Evolutionary conservation across 345 rosid genomes (phyloP), one percentile per base, ranked within the genome.

Genomic region (Clausena lansium): DNA sequence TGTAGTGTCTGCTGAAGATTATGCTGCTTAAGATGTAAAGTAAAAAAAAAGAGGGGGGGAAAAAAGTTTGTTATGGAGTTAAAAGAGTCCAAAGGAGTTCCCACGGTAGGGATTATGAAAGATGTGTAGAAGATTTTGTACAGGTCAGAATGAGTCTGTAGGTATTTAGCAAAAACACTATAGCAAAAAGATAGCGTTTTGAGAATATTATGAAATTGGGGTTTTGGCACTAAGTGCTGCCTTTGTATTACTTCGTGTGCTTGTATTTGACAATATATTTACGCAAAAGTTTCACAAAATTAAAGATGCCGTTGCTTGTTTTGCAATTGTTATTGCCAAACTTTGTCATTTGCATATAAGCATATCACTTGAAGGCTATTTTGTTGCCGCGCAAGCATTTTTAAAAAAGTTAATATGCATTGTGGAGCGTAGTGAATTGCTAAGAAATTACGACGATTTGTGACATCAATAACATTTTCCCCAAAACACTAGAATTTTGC

Each of bases 41-140:
- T 83, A 71, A 74, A 60, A 78, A 27, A 78, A 2, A 30, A 2
- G 32, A 30, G 2, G 2, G 2, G 32, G 2, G 2, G 2, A 2
- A 30, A 30, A 30, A 25, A 69, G 80, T 52, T 65, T 11, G 70
- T 32, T 66, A 82, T 77, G 70, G 77, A 67, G 75, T 62, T 52
- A 45, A 70, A 54, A n/a, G 75, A 19, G 71, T 57, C 24, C 15
- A 45, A 77, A 59, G 74, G 27, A 28, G 52, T 71, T 54, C 72
- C 61, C 76, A 39, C 54, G 32, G 35, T 67, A 68, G 81, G 67
- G 67, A 52, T 28, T 47, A 3, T 71, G 24, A 67, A 76, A 76
- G 61, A 54, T 73, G 82, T 65, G 59, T 64, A 82, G 33, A 59
- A 73, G 61, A 50, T 50, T 33, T 73, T 89, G 90, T 85, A 85